phyloP scores from a whole-genome alignment of 2,329 filamentous ascomycete genomes.

The Thielaviopsis ethacetica region DNA sequence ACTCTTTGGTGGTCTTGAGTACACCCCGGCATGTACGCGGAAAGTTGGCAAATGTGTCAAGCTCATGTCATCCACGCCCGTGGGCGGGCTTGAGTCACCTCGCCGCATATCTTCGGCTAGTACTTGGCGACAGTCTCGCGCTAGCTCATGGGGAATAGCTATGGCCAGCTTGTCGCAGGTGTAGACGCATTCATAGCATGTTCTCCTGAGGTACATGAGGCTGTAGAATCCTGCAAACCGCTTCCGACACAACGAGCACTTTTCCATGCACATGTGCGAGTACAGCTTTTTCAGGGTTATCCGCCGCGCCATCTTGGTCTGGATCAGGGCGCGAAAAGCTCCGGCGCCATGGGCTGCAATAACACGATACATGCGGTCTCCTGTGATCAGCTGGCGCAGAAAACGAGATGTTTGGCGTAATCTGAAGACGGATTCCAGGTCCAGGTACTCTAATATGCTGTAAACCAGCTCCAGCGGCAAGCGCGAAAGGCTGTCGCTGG shows the following conservation, averaged over 20 bases:
- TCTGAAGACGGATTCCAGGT: background rate
- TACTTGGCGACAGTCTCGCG: background rate
- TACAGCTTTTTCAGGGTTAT: background rate
- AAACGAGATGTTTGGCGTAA: constrained; percentile 1
- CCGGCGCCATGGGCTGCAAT: background rate
- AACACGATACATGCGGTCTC: background rate
- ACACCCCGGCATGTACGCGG: background rate
- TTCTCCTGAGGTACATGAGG: background rate
- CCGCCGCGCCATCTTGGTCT: background rate
- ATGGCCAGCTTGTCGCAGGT: no score
- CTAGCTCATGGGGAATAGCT: background rate
- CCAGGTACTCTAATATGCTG: background rate
- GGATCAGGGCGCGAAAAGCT: background rate
- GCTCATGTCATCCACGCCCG: no score
- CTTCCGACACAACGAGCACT: background rate
- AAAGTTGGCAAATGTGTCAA: background rate
- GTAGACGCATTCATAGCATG: background rate
- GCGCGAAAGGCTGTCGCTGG: background rate
- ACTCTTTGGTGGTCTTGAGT: background rate
- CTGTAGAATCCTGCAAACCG: constrained; percentile 5
- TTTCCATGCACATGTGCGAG: background rate
- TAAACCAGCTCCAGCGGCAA: constrained; percentile 1
- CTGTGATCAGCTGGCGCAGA: background rate
- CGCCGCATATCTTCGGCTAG: background rate
- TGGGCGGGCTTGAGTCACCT: no score